phyloP scores from a whole-genome alignment of 345 rosid species.

The Populus alba region DNA sequence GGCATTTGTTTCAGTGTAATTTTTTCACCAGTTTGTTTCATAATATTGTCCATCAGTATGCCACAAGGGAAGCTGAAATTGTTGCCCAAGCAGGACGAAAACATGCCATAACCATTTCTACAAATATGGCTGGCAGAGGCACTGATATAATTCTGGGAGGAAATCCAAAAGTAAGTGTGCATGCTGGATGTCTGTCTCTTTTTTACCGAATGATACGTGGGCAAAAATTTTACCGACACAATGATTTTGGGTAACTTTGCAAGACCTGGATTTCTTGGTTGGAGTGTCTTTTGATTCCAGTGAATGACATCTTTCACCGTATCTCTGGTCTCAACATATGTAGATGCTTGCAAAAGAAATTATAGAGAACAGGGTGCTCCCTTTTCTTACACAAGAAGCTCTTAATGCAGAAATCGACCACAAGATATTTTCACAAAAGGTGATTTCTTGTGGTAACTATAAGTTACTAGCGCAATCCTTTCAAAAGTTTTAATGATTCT shows the following conservation, averaged over 20 bases:
- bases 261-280: not conserved
- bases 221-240: not conserved
- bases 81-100: slow-evolving; percentile 94
- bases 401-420: slow-evolving; percentile 46
- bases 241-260: not conserved
- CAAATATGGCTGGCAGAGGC: slow-evolving; percentile 99
- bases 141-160: slow-evolving; percentile 96
- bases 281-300: slow-evolving; percentile 13
- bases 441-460: slow-evolving; percentile 20
- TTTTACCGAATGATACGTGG: not conserved
- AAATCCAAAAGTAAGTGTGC: slow-evolving; percentile 70
- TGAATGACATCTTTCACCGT: slow-evolving; percentile 3
- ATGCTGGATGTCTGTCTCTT: slow-evolving; percentile 14
- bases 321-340: slow-evolving; percentile 24
- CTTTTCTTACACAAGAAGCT: slow-evolving; percentile 64
- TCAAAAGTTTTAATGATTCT: slow-evolving; percentile 11
- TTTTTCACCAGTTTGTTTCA: slow-evolving; percentile 11
- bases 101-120: slow-evolving; percentile 89
- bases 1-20: not conserved
- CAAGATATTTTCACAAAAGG: slow-evolving; percentile 53
- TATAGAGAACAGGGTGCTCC: slow-evolving; percentile 71
- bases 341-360: slow-evolving; percentile 93
- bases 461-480: slow-evolving; percentile 9
- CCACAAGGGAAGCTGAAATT: slow-evolving; percentile 90
- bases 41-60: slow-evolving; percentile 55